Base-by-base conservation (phyloP, 768 basidiomycete genomes). In the Lyophyllum decastes region DNA sequence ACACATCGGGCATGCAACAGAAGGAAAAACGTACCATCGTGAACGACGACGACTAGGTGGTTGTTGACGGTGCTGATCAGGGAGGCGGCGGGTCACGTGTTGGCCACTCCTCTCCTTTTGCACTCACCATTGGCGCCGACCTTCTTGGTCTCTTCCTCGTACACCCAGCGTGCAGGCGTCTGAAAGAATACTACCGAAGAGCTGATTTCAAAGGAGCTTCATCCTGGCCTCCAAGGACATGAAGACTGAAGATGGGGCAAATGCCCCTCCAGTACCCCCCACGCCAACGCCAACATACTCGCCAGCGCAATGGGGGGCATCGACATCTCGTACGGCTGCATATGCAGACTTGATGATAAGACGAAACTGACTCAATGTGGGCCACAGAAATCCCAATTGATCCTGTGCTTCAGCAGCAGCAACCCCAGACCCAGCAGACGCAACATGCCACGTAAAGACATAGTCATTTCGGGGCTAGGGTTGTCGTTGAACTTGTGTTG, bases 351-450 rank as follows among this genome's bases (percentile, higher is more conserved):
- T 12, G 40, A 17, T 17, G 38, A 21, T 49, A 12, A 2, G 30
- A 22, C 17, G 43, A 11, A 25, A 27, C 41, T 54, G n/a, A 61
- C 22, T 11, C n/a, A 17, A 35, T 16, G 2, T 24, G 6, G 48
- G 2, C n/a, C 49, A 11, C 63, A 85, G 86, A 83, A 60, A 87
- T 87, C 27, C 82, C 84, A 11, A 86, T 87, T 52, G 86, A 88
- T 66, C 85, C 86, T 27, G 83, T 83, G n/a, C 74, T 88, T 44
- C 87, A 88, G 69, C 82, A 87, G 68, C 83, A 84, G 57, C 84
- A 86, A 65, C 70, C 82, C 14, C 74, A 88, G 69, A 82, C 87
- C 68, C 83, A 84, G 56, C 84, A 86, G 66, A 70, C 82, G 14
- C 74, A 75, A 43, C 77, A 76, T 62, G 70, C 76, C 57, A 73